Evolutionary conservation across 139 green algal species (phyloP), one percentile per base, ranked within the genome.

Genomic region (Picochlorum sp.): DNA sequence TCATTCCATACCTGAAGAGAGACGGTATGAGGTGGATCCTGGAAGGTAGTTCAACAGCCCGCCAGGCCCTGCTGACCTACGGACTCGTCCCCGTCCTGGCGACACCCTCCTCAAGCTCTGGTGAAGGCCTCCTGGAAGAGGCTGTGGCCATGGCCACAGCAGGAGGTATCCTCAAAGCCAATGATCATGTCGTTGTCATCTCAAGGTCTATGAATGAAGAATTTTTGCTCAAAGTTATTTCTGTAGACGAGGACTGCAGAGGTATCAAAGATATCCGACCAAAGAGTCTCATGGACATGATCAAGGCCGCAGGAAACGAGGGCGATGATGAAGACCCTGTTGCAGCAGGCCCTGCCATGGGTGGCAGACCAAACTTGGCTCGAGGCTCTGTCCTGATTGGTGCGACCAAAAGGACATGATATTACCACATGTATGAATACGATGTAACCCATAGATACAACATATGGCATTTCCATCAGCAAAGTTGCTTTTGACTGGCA

Each of bases 1-100:
- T 95, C 45, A 80, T 96, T 44, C 89, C 89, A 2, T 84, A 83
- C 59, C 78, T 95, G 6, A 85, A 88, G 65, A 77, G 71, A 41
- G 80, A 96, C 64, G 63, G 63, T 26, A 75, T 94, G 34, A 79
- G 77, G 59, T 95, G 89, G 89, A 79, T 72, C 64, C 81, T 96
- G 59, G 82, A 90, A 60, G 84, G 84, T 15, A 66, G 82, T 3
- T 58, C 49, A 37, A 63, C 69, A 1, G 88, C 89, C 21, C 83
- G 89, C 6, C 88, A 95, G 72, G 88, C 83, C 64, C 76, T 90
- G 21, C 65, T 96, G 37, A 76, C 71, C 32, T 81, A 82, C 20
- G 86, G 85, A 61, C 75, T 96, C 30, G 70, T 93, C 66, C 89
- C 89, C 28, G 82, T 95, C 66, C 80, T 96, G 47, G 89, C 89